Percentiles rank a stretch among this genome's conserved stretches.
Conservation (phyloP, 441 rosid genomes). For the Adansonia grandidieri region DNA sequence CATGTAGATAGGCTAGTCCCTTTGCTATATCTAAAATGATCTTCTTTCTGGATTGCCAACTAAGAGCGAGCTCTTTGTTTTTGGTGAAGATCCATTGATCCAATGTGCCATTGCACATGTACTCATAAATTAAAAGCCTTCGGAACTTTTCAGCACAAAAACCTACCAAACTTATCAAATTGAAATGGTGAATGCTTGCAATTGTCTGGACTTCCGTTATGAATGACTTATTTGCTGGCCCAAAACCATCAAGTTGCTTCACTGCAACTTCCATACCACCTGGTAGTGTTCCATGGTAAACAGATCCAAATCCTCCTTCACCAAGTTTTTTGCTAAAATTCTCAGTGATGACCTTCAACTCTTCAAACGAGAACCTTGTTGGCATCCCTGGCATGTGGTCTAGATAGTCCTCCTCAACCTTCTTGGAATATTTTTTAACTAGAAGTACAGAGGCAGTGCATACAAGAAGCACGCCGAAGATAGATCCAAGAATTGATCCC, state of each 20-base stretch:
- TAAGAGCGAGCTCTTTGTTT: conserved; percentile 11
- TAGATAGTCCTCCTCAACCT: not conserved
- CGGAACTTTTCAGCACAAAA: conserved; percentile 33
- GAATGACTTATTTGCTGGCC: conserved; percentile 33
- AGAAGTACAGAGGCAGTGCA: not conserved
- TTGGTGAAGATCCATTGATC: conserved; percentile 35
- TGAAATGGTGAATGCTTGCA: conserved; percentile 30
- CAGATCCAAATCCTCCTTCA: not conserved
- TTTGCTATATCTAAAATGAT: conserved; percentile 15
- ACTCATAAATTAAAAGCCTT: conserved; percentile 40
- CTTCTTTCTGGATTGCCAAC: conserved; percentile 34
- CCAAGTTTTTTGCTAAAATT: conserved; percentile 2
- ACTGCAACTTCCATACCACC: conserved; percentile 25
- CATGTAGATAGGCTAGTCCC: conserved; percentile 29
- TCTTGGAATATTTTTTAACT: not conserved
- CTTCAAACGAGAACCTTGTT: not conserved
- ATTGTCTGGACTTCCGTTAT: conserved; percentile 24
- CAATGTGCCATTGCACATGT: conserved; percentile 36
- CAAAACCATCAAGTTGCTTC: conserved; percentile 34
- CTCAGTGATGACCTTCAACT: not conserved
- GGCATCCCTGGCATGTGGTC: not conserved
- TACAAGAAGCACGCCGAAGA: not conserved
- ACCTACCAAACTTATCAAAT: conserved; percentile 32
- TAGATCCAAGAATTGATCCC: not conserved
- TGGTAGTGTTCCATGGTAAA: not conserved